Evolutionary conservation across 306 rosid species (phyloP), one percentile per base, ranked within the genome.

Genomic region (Acmispon strigosus): DNA sequence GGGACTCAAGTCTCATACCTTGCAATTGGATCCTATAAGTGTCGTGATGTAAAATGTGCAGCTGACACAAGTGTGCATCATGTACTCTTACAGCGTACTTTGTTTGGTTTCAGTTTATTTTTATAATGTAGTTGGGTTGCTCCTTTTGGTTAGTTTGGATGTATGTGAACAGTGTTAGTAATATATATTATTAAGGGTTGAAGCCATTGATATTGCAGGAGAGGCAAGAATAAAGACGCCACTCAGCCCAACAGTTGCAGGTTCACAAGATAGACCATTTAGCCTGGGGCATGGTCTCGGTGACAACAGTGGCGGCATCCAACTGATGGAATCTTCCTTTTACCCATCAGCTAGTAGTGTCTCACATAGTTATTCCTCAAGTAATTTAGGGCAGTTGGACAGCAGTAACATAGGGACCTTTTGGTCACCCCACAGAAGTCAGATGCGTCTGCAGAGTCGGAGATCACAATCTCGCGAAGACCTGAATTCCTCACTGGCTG

Each of bases 381-480:
- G 17, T 69, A 91, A 86, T 83, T 85, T 95, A 72, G 92, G 85
- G 58, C 97, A 91, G 72, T 77, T 86, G 15, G 96, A 89, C 39
- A 78, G 76, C 72, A 79, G 82, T 69, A 74, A 77, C 69, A 84
- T 80, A 60, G 96, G 90, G 24, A 73, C 96, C 61, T 89, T 91
- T 84, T 78, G 97, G 97, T 36, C 92, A 3, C 96, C 99, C 63
- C 92, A 84, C 76, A 74, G 96, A 79, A 70, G 96, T 77, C 84
- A 95, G 87, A 95, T 86, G 97, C 96, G 75, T 29, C 96, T 95
- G 81, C 96, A 87, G 84, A 95, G 99, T 74, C 79, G 99, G 81
- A 90, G 97, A 77, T 95, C 99, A 2, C 99, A 95, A 69, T 95
- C 99, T 71, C 91, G 99, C 50, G 97, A 95, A 82, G 99, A 95